Percentiles rank a stretch among this genome's conserved stretches.
phyloP scores from a whole-genome alignment of 2,329 filamentous ascomycete genomes.

The Xylaria sp. region DNA sequence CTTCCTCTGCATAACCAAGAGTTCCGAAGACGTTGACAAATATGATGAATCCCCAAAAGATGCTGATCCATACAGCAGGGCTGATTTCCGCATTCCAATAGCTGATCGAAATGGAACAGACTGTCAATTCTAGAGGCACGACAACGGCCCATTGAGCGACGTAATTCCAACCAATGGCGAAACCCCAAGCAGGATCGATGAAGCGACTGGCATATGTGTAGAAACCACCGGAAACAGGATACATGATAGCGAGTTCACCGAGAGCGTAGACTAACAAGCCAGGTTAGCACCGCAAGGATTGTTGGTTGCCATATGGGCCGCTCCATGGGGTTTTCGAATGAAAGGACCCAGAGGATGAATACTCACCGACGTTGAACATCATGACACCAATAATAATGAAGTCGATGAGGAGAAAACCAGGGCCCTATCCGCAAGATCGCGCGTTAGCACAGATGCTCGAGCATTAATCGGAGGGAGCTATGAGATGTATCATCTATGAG shows the following conservation, averaged over 20 bases:
- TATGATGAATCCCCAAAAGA: constrained; percentile 64
- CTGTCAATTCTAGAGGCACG: constrained; percentile 60
- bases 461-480: not conserved
- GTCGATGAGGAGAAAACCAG: constrained; percentile 57
- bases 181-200: constrained; percentile 61
- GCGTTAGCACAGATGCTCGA: constrained; percentile 13
- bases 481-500: not conserved
- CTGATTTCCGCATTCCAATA: constrained; percentile 61
- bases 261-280: constrained; percentile 62
- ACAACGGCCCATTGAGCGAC: constrained; percentile 61
- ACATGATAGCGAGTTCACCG: constrained; percentile 62
- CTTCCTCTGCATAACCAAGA: constrained; percentile 66
- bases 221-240: constrained; percentile 62
- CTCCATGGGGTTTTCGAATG: not conserved
- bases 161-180: constrained; percentile 57
- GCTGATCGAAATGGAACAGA: constrained; percentile 58
- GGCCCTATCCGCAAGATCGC: constrained; percentile 48
- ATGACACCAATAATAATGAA: constrained; percentile 68
- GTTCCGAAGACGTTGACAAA: constrained; percentile 67
- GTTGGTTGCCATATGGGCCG: not conserved
- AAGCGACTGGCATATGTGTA: constrained; percentile 62
- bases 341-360: not conserved
- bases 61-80: constrained; percentile 64
- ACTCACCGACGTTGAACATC: constrained; percentile 65
- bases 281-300: constrained; percentile 22